phyloP scores from a whole-genome alignment of 192 early-diverging fungal species.

The Backusella australiensis region DNA sequence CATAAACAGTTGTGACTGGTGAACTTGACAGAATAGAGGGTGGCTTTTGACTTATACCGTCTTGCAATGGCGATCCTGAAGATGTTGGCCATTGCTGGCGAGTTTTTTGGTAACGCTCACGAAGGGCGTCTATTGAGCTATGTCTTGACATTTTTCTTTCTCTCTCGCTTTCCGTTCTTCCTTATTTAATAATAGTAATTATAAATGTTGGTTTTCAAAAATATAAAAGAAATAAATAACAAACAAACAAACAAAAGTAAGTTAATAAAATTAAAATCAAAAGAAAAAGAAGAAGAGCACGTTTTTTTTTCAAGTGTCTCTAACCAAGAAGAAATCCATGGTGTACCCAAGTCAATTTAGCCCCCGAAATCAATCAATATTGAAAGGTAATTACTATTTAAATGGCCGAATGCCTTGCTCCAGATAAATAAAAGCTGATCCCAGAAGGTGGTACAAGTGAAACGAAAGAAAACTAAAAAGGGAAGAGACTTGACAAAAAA shows the following conservation, averaged over 20 bases:
- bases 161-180: background rate
- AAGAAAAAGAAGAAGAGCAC: background rate
- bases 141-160: conserved; percentile 9
- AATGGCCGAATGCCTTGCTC: background rate
- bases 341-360: conserved; percentile 4
- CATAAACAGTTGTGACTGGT: conserved; percentile 11
- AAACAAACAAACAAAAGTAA: background rate
- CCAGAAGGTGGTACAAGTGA: background rate
- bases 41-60: background rate
- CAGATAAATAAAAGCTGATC: background rate
- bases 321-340: background rate
- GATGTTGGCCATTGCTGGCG: conserved; percentile 16
- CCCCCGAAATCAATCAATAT: background rate
- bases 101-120: conserved; percentile 12
- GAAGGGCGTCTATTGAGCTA: conserved; percentile 10
- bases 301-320: background rate
- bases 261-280: background rate
- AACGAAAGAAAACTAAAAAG: background rate
- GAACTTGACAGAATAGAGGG: background rate
- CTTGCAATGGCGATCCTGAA: background rate
- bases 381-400: background rate
- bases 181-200: background rate
- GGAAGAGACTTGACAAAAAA: background rate
- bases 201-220: background rate
- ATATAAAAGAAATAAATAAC: background rate